Percentiles rank a stretch among this genome's conserved stretches.
Conservation (phyloP, 257 asterid species). For the Nicotiana paniculata region DNA sequence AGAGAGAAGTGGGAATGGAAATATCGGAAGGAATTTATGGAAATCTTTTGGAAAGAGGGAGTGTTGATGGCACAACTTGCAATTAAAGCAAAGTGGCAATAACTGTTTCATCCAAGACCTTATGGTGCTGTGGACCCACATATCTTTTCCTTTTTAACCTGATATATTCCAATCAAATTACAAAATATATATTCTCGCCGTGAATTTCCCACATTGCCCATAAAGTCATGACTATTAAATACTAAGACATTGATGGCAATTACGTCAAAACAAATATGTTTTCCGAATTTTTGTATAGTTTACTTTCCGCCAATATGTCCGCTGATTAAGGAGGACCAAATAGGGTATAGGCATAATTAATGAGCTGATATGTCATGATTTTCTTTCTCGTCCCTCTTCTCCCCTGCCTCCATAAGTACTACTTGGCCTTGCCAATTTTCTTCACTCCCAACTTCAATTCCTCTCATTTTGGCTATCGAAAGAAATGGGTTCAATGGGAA, state of each 20-base stretch:
- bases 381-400: slow-evolving; percentile 19
- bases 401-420: slow-evolving; percentile 45
- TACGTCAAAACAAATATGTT: neutral
- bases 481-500: slow-evolving; percentile 12
- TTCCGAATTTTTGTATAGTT: neutral
- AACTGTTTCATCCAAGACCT: slow-evolving; percentile 28
- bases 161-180: neutral
- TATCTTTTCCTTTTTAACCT: neutral
- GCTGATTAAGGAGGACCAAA: slow-evolving; percentile 28
- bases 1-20: neutral
- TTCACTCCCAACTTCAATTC: neutral
- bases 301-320: slow-evolving; percentile 36
- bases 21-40: neutral
- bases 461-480: neutral
- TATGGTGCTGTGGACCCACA: slow-evolving; percentile 25
- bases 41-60: neutral
- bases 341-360: slow-evolving; percentile 13
- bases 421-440: slow-evolving; percentile 8
- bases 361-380: slow-evolving; percentile 13
- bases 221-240: neutral
- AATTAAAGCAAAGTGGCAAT: slow-evolving; percentile 56
- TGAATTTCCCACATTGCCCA: neutral
- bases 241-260: neutral
- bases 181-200: neutral
- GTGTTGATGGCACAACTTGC: slow-evolving; percentile 37